Conservation (phyloP, 2,329 filamentous ascomycete genomes). For the Hymenoscyphus scutula region DNA sequence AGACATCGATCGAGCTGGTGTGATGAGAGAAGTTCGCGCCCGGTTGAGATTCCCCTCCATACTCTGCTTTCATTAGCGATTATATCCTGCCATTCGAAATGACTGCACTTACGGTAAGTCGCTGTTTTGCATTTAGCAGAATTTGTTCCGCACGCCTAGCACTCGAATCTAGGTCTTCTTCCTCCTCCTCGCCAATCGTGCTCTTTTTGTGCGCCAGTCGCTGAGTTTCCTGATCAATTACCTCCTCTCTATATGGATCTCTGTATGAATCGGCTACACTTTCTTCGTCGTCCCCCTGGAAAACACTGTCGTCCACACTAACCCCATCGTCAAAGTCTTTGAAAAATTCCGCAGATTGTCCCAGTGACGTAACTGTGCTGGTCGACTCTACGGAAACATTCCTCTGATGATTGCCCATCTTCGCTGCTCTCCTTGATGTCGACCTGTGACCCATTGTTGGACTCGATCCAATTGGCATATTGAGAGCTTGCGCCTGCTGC, state of each 20-base stretch:
- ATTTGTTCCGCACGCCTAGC: conserved; percentile 82
- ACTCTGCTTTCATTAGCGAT: conserved; percentile 52
- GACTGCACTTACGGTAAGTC: conserved; percentile 68
- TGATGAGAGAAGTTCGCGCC: conserved; percentile 65
- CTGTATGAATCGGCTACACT: conserved; percentile 48
- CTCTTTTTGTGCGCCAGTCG: conserved; percentile 26
- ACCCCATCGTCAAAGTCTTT: conserved; percentile 60
- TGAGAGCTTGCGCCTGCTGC: conserved; percentile 25
- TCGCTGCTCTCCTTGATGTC: conserved; percentile 47
- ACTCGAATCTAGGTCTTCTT: conserved; percentile 67
- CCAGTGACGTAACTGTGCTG: conserved; percentile 57
- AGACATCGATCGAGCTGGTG: conserved; percentile 48
- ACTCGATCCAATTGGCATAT: conserved; percentile 42
- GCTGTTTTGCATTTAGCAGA: conserved; percentile 85
- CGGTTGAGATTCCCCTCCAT: conserved; percentile 91
- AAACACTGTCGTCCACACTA: conserved; percentile 63
- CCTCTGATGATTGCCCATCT: conserved; percentile 46
- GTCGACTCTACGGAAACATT: conserved; percentile 58
- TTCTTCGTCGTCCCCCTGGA: conserved; percentile 66
- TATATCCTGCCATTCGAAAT: background rate
- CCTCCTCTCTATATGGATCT: conserved; percentile 35
- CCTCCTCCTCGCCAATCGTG: conserved; percentile 46
- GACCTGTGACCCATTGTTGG: conserved; percentile 45
- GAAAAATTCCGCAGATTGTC: conserved; percentile 47
- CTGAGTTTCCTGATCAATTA: conserved; percentile 31